Conservation (phyloP, 176 grass and related monocot genomes). For the Pontederia crassipes region DNA sequence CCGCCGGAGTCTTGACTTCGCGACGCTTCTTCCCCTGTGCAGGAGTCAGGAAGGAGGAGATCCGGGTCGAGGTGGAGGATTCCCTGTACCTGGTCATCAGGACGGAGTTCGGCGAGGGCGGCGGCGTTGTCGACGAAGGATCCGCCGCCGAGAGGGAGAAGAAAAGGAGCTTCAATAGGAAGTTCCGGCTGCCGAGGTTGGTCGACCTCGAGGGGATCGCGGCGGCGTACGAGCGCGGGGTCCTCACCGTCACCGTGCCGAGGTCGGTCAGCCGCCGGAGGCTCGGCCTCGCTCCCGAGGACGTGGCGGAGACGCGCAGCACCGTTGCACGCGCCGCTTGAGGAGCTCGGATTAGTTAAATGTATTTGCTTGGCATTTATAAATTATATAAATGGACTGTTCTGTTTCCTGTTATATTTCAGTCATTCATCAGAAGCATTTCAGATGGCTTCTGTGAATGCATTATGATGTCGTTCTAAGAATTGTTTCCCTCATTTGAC, state of each 20-base stretch:
- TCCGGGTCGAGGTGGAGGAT: slow-evolving; percentile 75
- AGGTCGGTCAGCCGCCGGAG: slow-evolving; percentile 31
- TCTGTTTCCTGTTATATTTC: too few species aligned
- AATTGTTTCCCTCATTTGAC: too few species aligned
- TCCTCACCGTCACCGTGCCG: slow-evolving; percentile 68
- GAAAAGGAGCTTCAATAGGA: slow-evolving; percentile 43
- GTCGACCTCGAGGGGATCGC: slow-evolving; percentile 54
- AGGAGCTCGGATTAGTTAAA: not conserved
- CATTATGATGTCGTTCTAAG: too few species aligned
- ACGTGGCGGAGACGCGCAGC: slow-evolving; percentile 17
- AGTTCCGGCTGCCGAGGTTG: slow-evolving; percentile 61
- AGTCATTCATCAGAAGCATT: too few species aligned
- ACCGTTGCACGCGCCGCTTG: slow-evolving; percentile 60
- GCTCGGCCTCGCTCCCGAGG: slow-evolving; percentile 11
- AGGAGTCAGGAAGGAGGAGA: slow-evolving; percentile 69
- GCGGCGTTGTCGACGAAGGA: not conserved
- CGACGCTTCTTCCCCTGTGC: not conserved
- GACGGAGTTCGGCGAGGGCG: slow-evolving; percentile 28
- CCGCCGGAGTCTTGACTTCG: not conserved
- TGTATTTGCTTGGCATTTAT: too few species aligned
- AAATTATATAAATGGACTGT: too few species aligned
- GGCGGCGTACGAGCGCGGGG: slow-evolving; percentile 44
- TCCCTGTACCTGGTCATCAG: slow-evolving; percentile 62
- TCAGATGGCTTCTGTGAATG: too few species aligned
- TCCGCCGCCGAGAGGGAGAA: not conserved